Evolutionary conservation across 1,139 yeast species (phyloP).

Genomic region (Diutina sp.): DNA sequence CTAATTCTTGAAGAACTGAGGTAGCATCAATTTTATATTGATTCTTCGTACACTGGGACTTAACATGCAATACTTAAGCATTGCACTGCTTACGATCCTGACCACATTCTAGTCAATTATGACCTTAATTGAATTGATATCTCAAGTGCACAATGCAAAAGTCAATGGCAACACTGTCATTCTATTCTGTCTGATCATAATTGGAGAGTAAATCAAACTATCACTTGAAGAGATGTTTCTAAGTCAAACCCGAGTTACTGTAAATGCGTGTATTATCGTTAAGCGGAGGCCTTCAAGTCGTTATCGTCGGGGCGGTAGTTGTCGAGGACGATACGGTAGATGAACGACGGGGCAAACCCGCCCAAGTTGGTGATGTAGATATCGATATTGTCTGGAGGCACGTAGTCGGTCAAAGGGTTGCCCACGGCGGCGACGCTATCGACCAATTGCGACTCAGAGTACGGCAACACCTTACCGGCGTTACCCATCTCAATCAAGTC

Average conservation of each 20-base stretch:
- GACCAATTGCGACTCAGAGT: conserved; percentile 49
- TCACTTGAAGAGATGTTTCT: neutral
- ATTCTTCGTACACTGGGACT: too few relatives aligned
- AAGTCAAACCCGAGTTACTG: neutral
- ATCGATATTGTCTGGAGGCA: conserved; percentile 89
- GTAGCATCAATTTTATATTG: too few relatives aligned
- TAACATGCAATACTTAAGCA: too few relatives aligned
- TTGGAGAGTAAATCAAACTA: too few relatives aligned
- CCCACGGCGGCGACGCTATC: conserved; percentile 68
- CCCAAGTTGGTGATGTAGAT: conserved; percentile 73
- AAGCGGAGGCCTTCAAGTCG: neutral
- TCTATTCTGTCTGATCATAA: too few relatives aligned
- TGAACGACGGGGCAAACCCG: conserved; percentile 92
- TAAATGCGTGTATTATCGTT: neutral
- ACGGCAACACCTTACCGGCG: conserved; percentile 70
- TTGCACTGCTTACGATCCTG: too few relatives aligned
- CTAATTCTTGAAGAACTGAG: too few relatives aligned
- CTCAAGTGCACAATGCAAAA: too few relatives aligned
- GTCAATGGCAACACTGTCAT: too few relatives aligned
- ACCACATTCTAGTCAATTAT: too few relatives aligned
- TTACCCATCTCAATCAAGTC: conserved; percentile 89
- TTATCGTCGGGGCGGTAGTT: conserved; percentile 80
- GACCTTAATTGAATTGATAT: too few relatives aligned
- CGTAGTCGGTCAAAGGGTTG: conserved; percentile 86
- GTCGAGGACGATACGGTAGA: conserved; percentile 89